Base-by-base conservation (phyloP, 2,329 filamentous ascomycete genomes). In the Cladosporium sp. region DNA sequence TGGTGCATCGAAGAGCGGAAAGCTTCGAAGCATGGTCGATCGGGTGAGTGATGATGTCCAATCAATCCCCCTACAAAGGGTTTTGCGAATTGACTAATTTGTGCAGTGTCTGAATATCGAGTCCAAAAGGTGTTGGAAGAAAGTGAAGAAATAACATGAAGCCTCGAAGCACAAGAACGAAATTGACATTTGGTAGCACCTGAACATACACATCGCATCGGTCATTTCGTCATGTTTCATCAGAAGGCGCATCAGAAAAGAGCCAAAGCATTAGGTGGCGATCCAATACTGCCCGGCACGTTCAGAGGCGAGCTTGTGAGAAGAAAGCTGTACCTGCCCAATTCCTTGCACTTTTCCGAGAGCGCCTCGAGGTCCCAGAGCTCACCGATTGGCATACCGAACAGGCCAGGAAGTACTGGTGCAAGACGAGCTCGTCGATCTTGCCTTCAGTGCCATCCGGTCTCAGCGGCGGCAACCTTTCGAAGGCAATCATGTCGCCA, bases 401-500 rank as follows among this genome's bases (percentile, higher is more conserved):
- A 72, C 36, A 73, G 51, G 63, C 59, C 13, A 75, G 57, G 44
- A 71, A 68, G 57, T 65, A 70, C 57, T 71, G 68, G 50, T 75
- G 73, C 48, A 68, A 44, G 3, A 64, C 61, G 39, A 67, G 43
- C 6, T 57, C 56, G 3, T 43, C 40, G 2, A 66, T 47, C 9
- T 22, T 47, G 3, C 50, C 62, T 19, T 63, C 59, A 22, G 55
- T 55, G 2, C 64, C 64, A 27, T 61, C 54, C 13, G 43, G 40
- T 27, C 56, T 45, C 24, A 54, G 44, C 5, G 67, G 64, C 1
- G 69, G 68, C 38, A 66, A 64, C 8, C 61, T 58, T 57, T 83
- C 80, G 54, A 80, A 77, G 4, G 69, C 71, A 8, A 79, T 75
- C 43, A 74, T 72, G 52, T 84, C 80, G 2, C 79, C 78, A 0